Percentiles rank a stretch among this genome's conserved stretches.
These are phyloP conservation scores for Stenocarpella maydis DNA, from an alignment of 2,329 filamentous ascomycete species.

Conservation along the genomic window DNA sequence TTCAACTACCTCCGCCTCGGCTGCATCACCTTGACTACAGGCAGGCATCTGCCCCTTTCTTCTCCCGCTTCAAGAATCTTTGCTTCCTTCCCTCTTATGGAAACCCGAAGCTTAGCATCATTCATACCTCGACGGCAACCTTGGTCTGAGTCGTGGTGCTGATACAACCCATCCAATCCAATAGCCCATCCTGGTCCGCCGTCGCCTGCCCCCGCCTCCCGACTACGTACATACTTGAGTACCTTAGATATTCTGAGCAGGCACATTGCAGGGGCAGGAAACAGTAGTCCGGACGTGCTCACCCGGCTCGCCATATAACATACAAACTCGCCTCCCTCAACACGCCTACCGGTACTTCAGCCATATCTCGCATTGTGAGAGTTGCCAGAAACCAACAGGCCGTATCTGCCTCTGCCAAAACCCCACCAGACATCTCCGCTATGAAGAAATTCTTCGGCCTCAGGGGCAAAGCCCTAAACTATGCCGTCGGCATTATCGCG, in stretches of 20 bases:
- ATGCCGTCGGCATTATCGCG: conserved; percentile 74
- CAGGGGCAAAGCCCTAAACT: conserved; percentile 70
- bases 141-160: conserved; percentile 14
- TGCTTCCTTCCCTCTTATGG: conserved; percentile 17
- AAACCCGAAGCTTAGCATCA: conserved; percentile 15
- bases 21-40: conserved; percentile 7
- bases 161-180: not conserved
- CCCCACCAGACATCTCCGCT: not conserved
- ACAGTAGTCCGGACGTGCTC: not conserved
- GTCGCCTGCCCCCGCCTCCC: not conserved
- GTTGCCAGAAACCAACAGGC: not conserved
- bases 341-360: too few species aligned
- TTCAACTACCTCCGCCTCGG: conserved; percentile 6
- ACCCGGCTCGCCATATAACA: conserved; percentile 16
- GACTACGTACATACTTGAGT: too few species aligned
- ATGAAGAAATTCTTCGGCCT: conserved; percentile 67
- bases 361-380: not conserved
- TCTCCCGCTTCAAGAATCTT: not conserved
- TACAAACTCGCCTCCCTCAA: not conserved
- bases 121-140: not conserved
- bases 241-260: not conserved
- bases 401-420: not conserved
- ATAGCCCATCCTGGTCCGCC: not conserved
- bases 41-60: not conserved
- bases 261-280: not conserved